A percentile compares a stretch with the other conserved stretches of the same genome.
Evolutionary conservation across 441 rosid species (phyloP).

Genomic region (Brassica hybrid): DNA sequence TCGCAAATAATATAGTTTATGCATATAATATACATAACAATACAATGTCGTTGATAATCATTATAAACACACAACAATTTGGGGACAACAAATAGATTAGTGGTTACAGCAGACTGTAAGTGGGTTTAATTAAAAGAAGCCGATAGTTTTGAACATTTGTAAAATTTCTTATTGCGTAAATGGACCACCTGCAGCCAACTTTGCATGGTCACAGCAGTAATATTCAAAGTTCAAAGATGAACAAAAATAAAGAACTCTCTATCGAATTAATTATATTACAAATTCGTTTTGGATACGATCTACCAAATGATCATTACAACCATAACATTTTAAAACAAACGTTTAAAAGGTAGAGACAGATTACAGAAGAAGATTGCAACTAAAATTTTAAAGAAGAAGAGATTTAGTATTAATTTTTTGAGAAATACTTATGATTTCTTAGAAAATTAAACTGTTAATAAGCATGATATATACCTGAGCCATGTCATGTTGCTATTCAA

Average conservation of each 20-base stretch:
- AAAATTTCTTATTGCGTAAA: slow-evolving; percentile 17
- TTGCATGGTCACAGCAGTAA: slow-evolving; percentile 11
- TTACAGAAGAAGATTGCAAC: background rate
- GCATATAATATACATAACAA: background rate
- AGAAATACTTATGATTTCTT: background rate
- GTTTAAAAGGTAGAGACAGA: background rate
- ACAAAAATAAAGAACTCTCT: background rate
- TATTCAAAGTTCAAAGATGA: slow-evolving; percentile 32
- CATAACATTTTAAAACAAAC: background rate
- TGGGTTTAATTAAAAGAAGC: slow-evolving; percentile 20
- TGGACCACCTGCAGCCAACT: slow-evolving; percentile 26
- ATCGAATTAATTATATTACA: background rate
- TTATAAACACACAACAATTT: slow-evolving; percentile 14
- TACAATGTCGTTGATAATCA: slow-evolving; percentile 14
- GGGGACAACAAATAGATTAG: slow-evolving; percentile 7
- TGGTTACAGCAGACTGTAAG: slow-evolving; percentile 26
- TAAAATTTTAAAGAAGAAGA: background rate
- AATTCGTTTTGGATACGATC: background rate
- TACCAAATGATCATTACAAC: background rate
- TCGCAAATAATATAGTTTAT: background rate
- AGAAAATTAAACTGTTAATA: background rate
- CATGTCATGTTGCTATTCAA: slow-evolving; percentile 25
- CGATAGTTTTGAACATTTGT: slow-evolving; percentile 26
- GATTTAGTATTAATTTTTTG: background rate
- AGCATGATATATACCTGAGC: slow-evolving; percentile 10